Base-by-base conservation (phyloP, 306 rosid genomes). In the Cicer arietinum region DNA sequence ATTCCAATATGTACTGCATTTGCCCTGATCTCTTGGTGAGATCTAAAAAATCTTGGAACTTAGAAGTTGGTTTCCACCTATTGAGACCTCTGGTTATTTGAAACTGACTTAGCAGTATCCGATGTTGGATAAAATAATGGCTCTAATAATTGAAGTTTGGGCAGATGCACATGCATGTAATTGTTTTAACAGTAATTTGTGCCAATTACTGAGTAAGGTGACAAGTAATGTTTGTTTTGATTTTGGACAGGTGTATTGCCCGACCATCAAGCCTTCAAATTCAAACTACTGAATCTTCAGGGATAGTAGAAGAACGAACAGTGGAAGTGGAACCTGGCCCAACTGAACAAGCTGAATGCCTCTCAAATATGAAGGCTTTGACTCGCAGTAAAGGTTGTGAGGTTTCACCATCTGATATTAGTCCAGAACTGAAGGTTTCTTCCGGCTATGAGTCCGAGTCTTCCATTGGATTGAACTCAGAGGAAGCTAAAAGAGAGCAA, bases 221-320 rank as follows among this genome's bases (percentile, higher is more conserved):
- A 7, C 16, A 48, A 81, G 16, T 65, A 58, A n/a, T 82, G 39
- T 7, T 59, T 56, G 71, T 22, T 69, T 48, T 85, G 63, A 75
- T 48, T 18, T 20, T 80, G 83, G 54, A 54, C 88, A 95, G 99
- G 89, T 85, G 80, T 22, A 80, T 46, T 66, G 86, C 97, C 8
- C 89, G 93, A 47, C 79, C 87, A 39, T 83, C 92, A 30, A 78
- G 90, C 60, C 91, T 89, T 73, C 88, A 79, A 75, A 82, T 88
- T 73, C 89, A 76, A 77, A 78, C 85, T 61, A 58, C 17, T 1
- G 88, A 94, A 78, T 67, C 86, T 78, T 77, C 81, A 61, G 86
- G 59, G 81, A 69, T 62, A 54, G 83, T 70, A 14, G 80, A 76
- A 67, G 76, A 43, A 51, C 80, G 81, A 63, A 78, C 73, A 75